Conservation (phyloP, 202 grass and related monocot genomes). For the Schoenoplectus tabernaemontani region DNA sequence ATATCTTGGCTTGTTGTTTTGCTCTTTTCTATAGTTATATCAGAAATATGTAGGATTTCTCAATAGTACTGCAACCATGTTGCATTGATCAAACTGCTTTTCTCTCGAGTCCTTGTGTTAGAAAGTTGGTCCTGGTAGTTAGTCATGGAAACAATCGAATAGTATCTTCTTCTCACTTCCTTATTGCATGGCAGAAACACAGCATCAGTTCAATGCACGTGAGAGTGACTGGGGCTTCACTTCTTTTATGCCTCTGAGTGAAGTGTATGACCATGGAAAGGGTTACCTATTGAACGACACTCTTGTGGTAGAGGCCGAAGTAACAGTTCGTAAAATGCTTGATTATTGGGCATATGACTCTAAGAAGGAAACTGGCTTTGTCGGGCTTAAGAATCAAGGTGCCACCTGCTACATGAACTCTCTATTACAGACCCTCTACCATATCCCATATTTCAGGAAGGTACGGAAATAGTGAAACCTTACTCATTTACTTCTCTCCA, state of each 20-base stretch:
- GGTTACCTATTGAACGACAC: slow-evolving; percentile 82
- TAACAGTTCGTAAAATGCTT: slow-evolving; percentile 62
- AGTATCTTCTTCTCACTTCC: slow-evolving; percentile 16
- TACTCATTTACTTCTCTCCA: background rate
- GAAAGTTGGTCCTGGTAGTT: background rate
- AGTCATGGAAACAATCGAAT: background rate
- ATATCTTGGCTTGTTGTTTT: background rate
- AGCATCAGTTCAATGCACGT: slow-evolving; percentile 84
- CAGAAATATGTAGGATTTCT: background rate
- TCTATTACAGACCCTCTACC: slow-evolving; percentile 90
- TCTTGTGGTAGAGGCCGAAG: slow-evolving; percentile 73
- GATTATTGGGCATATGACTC: slow-evolving; percentile 92
- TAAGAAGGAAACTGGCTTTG: slow-evolving; percentile 91
- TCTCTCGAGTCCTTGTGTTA: background rate
- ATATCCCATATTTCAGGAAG: slow-evolving; percentile 87
- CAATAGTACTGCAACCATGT: background rate
- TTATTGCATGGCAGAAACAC: slow-evolving; percentile 57
- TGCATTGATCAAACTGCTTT: background rate
- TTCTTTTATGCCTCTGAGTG: slow-evolving; percentile 87
- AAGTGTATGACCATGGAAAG: slow-evolving; percentile 69
- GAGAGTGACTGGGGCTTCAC: slow-evolving; percentile 97
- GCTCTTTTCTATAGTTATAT: background rate
- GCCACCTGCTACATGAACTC: slow-evolving; percentile 98
- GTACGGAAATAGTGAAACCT: slow-evolving; percentile 23
- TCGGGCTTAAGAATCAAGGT: slow-evolving; percentile 91